Base-by-base conservation (phyloP, 495 filamentous ascomycete genomes). In the Bathelium albidoporum region DNA sequence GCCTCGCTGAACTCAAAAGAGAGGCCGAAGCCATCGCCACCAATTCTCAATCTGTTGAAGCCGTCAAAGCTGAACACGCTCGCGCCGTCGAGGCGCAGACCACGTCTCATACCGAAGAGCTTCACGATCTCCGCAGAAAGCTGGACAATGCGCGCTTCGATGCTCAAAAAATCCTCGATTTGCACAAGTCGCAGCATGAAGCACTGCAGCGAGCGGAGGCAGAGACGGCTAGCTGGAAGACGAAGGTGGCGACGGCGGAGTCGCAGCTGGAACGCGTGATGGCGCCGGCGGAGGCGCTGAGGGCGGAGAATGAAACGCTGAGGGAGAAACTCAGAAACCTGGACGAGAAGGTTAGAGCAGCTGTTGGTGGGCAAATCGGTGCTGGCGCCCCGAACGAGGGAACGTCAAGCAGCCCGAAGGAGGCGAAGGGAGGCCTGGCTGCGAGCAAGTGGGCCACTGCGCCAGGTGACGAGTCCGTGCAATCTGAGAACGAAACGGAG, bases 191-290 rank as follows among this genome's bases (percentile, higher is more conserved):
- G 20, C 49, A 55, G 16, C 49, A 16, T 7, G 12, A 55, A 24
- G 49, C 49, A 7, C 49, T 55, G 20, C 20, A 11, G 16, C 49
- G 24, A 11, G 49, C 49, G 7, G 49, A 55, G 49, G 49, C 49
- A 16, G 49, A 55, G 9, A 16, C 49, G 9, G 49, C 49, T 5
- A 29, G 24, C 49, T 55, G 20, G 20, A 55, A 29, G 49, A 24
- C 49, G 49, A 55, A 29, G 49, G 49, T 55, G 7, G 49, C 49
- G 22, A 55, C 49, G 20, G 49, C 49, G 24, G 49, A 55, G 24
- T n/a, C 49, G 24, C 49, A 55, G 49, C 49, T 55, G 20, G 49
- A 55, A 24, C 49, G 49, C 5, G 49, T 55, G 49, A 55, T 55
- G 49, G 24, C 20, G 49, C 49, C 49, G 5, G 49, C 49, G 49